Evolutionary conservation across 768 basidiomycete genomes (phyloP).

Genomic region (Kondoa malvinella): DNA sequence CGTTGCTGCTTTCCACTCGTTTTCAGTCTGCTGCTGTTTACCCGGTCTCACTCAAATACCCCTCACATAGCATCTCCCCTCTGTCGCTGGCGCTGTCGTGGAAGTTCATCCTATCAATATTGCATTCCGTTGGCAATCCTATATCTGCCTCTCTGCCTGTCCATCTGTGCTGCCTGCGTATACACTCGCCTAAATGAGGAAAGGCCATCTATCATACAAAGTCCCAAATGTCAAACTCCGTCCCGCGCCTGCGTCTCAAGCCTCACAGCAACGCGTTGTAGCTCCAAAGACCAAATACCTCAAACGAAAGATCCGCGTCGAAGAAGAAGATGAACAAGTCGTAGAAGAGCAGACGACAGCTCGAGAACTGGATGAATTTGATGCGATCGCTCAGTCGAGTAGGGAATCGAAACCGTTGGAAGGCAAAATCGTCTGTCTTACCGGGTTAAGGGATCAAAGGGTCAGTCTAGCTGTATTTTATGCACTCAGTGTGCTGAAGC

Average conservation of each 20-base stretch:
- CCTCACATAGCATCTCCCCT: too few species aligned
- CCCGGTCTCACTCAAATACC: too few species aligned
- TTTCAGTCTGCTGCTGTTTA: too few species aligned
- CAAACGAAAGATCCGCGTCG: background rate
- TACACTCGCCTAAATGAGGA: background rate
- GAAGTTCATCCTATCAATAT: too few species aligned
- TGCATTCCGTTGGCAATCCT: background rate
- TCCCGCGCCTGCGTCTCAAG: background rate
- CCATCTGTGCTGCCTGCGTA: background rate
- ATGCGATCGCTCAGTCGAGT: background rate
- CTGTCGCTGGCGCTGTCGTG: too few species aligned
- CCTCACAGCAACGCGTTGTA: background rate
- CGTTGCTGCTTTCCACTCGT: too few species aligned
- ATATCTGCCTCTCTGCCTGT: background rate
- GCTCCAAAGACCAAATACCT: background rate
- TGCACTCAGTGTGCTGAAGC: too few species aligned
- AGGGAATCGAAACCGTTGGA: background rate
- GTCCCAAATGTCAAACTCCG: background rate
- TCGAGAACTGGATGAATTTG: background rate
- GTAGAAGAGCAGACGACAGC: background rate
- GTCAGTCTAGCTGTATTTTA: background rate
- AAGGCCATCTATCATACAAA: background rate
- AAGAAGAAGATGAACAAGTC: background rate
- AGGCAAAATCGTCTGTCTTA: background rate
- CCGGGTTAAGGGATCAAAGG: background rate